Evolutionary conservation across 768 basidiomycete genomes (phyloP).

Genomic region (Ramaria sp.): DNA sequence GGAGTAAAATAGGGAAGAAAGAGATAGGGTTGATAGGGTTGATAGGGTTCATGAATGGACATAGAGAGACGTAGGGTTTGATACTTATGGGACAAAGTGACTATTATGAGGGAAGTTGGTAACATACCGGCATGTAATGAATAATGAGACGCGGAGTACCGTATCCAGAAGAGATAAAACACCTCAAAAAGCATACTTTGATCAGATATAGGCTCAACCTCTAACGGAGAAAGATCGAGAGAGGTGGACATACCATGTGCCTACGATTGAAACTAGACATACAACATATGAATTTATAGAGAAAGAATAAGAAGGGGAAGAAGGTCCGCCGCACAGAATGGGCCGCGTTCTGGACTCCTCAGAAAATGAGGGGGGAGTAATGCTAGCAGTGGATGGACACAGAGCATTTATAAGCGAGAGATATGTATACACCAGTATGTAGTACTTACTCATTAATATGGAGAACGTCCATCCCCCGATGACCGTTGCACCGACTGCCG

Average conservation of each 20-base stretch:
- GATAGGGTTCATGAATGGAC: too few species aligned
- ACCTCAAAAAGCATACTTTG: background rate
- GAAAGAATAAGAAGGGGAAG: background rate
- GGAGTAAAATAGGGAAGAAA: background rate
- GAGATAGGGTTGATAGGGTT: too few species aligned
- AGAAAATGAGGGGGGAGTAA: background rate
- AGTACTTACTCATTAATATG: background rate
- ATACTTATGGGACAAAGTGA: too few species aligned
- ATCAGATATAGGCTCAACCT: too few species aligned
- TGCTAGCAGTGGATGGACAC: background rate
- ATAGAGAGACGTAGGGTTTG: too few species aligned
- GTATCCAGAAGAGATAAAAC: conserved; percentile 5
- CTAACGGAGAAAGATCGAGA: background rate
- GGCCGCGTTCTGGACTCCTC: background rate
- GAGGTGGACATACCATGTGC: background rate
- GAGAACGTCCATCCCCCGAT: background rate
- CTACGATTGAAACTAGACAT: conserved; percentile 1
- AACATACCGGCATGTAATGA: conserved; percentile 8
- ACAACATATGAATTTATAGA: background rate
- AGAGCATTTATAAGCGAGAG: background rate
- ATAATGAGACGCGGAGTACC: background rate
- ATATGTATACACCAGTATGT: too few species aligned
- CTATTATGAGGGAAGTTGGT: too few species aligned
- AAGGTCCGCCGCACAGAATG: background rate
- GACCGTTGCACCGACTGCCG: background rate